These are phyloP conservation scores for Leavenworthia alabamica DNA, from an alignment of 345 rosid species.

Conservation along the genomic window DNA sequence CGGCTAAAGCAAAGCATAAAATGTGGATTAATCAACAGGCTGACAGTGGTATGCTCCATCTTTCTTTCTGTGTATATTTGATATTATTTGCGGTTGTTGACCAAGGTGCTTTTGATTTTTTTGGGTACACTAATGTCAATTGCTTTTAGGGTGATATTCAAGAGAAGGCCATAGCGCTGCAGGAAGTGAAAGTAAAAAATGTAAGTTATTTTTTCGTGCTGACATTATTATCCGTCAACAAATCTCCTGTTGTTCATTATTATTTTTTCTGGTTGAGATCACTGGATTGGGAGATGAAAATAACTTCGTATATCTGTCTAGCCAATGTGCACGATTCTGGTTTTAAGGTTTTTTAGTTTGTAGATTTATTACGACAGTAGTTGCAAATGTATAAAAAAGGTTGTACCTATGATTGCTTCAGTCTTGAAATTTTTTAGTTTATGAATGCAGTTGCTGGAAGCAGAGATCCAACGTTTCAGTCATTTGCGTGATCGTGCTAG, in stretches of 20 bases:
- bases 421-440: conserved; percentile 5
- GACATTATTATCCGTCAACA: not conserved
- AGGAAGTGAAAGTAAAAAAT: conserved; percentile 89
- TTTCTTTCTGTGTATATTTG: not conserved
- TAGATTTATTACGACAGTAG: not conserved
- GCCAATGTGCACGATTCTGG: conserved; percentile 5
- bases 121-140: conserved; percentile 17
- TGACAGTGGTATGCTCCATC: conserved; percentile 68
- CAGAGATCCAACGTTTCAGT: conserved; percentile 74
- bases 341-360: not conserved
- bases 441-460: conserved; percentile 69
- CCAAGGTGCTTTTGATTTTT: not conserved
- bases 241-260: not conserved
- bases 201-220: conserved; percentile 41
- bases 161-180: conserved; percentile 85
- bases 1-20: conserved; percentile 97
- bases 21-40: conserved; percentile 78
- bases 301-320: not conserved
- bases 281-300: not conserved
- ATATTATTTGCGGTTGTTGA: not conserved
- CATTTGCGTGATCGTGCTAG: conserved; percentile 99
- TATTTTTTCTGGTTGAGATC: not conserved
- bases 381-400: not conserved
- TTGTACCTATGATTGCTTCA: not conserved
- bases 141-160: conserved; percentile 80